These are phyloP conservation scores for Penicillium paxilli DNA, from an alignment of 495 filamentous ascomycete species.

Conservation along the genomic window DNA sequence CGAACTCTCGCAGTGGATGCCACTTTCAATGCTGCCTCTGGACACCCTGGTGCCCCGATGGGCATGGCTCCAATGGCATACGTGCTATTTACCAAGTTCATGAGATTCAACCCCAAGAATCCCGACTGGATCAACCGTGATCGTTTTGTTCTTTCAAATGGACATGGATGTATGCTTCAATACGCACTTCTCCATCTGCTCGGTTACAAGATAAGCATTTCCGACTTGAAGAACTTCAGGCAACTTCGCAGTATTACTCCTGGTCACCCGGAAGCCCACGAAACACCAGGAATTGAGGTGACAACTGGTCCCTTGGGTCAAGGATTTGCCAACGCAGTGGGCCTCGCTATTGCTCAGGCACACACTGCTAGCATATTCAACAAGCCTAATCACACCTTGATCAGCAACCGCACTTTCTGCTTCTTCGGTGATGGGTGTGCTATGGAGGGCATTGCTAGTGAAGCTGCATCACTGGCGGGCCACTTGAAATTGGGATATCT, in stretches of 20 bases:
- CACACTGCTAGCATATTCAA: slow-evolving; percentile 57
- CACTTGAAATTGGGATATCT: slow-evolving; percentile 54
- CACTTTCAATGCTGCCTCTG: no score
- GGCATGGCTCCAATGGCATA: slow-evolving; percentile 79
- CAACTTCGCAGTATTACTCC: no score
- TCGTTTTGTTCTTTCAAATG: slow-evolving; percentile 76
- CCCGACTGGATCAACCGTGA: slow-evolving; percentile 84
- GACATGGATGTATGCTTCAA: slow-evolving; percentile 57
- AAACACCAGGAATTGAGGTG: not conserved
- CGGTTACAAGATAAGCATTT: slow-evolving; percentile 54
- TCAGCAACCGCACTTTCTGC: slow-evolving; percentile 52
- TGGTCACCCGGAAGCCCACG: not conserved
- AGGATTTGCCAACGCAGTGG: slow-evolving; percentile 58
- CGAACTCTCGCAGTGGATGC: no score
- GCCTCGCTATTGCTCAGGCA: slow-evolving; percentile 57
- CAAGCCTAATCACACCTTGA: slow-evolving; percentile 44
- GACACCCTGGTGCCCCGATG: no score
- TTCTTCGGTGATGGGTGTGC: slow-evolving; percentile 61
- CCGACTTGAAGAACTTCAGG: no score
- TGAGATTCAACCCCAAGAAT: slow-evolving; percentile 91
- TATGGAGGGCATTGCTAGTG: slow-evolving; percentile 57
- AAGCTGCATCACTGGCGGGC: slow-evolving; percentile 55
- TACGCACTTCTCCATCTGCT: slow-evolving; percentile 54
- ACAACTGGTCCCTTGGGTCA: slow-evolving; percentile 51
- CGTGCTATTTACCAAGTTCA: slow-evolving; percentile 83